Base-by-base conservation (phyloP, 768 basidiomycete genomes). In the Xerocomus brunneocitrinus region DNA sequence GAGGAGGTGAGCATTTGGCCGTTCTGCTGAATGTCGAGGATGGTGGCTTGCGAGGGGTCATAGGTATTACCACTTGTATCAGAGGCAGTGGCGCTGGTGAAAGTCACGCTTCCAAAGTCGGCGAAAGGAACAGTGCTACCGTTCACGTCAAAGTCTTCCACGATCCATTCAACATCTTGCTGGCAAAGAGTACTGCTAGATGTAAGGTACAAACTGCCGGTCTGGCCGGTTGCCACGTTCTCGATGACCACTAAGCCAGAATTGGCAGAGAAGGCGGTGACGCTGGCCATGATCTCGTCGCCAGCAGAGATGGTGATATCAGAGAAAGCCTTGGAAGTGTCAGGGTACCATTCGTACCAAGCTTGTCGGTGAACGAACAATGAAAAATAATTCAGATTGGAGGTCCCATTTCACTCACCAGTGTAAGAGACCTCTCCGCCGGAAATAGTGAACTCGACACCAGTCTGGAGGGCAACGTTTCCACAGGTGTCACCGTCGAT, bases 321-420 rank as follows among this genome's bases (percentile, higher is more conserved):
- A 19, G 19, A 19, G 19, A 19, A 19, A 19, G 1, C 19, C 1
- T 19, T 19, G 19, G 19, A 19, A 25, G 46, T 27, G 40, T 57
- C 63, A 3, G 65, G 59, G 51, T 41, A 56, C 63, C 56, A 66
- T 22, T 64, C 58, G 40, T 55, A 63, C 63, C 63, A 65, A 49
- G 58, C 64, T 63, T 34, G 14, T 28, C 12, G 24, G 8, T n/a
- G 12, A 41, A 50, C 19, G 22, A 49, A 16, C 22, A 38, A 25
- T 55, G 24, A 56, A 27, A 52, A 43, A 6, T 8, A 28, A 41
- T 36, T 19, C 8, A 2, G 39, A 22, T 8, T 1, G 8, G 13
- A n/a, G 1, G 7, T 5, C 34, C 0, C 9, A 22, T 4, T 25
- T 27, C 25, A 24, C 62, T 51, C 12, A 61, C 59, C 59, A 51